Evolutionary conservation across 352 stramenopile genomes (phyloP), one percentile per base, ranked within the genome.

Genomic region (Saprolegnia diclina): DNA sequence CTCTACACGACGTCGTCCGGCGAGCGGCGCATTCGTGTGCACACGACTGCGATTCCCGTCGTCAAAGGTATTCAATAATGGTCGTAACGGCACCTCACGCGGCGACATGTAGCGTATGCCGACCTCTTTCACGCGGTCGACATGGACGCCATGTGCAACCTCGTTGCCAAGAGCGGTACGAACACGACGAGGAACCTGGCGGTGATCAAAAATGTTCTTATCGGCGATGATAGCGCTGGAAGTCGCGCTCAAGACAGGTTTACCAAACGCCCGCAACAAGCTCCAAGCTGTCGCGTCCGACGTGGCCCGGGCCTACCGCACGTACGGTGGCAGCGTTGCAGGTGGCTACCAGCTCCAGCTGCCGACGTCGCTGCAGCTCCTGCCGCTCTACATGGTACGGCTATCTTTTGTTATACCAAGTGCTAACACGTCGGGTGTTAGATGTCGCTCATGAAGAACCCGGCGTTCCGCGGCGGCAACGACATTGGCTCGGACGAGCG

Each of bases 401-500:
- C 2, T 35, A 35, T 5, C 29, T 35, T 35, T 35, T 5, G 29
- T 35, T 35, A 5, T 35, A 5, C 29, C 5, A 35, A 5, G 29
- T 35, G 29, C 29, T 80, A 19, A 19, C 53, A 46, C 19, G 26
- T 65, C n/a, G n/a, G n/a, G 65, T 5, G 5, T 35, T 89, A 96
- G 77, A 97, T 99, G 88, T 96, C 96, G 38, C 76, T 99, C 57
- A 89, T 98, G 76, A 99, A 99, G 83, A 98, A 97, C 81, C 85
- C 96, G 26, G 91, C 94, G 4, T 96, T 99, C 71, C 88, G 97
- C 68, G 97, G 97, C 65, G 97, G 96, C 22, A 97, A 87, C 40
- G 97, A 99, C 73, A 78, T 99, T 45, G 95, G 95, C 66, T 84
- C 95, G 16, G 97, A 99, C 78, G 95, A 99, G 72, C 88, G 97